Base-by-base conservation (phyloP, 2,329 filamentous ascomycete species). In the Lachnellula subtilissima region DNA sequence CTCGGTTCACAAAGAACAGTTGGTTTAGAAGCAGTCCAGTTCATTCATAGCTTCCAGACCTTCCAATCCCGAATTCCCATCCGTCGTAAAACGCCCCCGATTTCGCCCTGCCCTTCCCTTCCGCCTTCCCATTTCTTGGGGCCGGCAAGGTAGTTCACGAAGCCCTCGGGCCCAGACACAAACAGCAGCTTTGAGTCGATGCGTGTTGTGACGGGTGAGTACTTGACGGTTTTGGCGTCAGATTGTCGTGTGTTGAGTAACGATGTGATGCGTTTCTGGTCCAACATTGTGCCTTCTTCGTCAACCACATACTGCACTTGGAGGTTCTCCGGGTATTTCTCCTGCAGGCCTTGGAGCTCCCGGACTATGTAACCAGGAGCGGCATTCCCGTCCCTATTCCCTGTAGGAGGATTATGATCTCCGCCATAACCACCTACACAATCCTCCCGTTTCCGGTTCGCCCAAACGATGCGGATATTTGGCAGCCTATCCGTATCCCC, bases 91-190 rank as follows among this genome's bases (percentile, higher is more conserved):
- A 91, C 70, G 0, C 92, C 92, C 5, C 82, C 80, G 0, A 96
- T 73, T 0, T 82, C 78, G 0, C 92, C 92, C 67, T 96, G 91
- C 11, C 82, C 76, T 72, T 96, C 88, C 55, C 76, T 75, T 0
- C 91, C 90, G 28, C 80, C 79, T 11, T 78, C 75, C 88, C 90
- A 95, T 3, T 82, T 73, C 73, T 96, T 96, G 9, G 85, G 77
- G 1, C 94, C 93, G 2, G 91, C 90, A 73, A 88, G 89, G 61
- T 87, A 81, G 45, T 82, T 80, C 40, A 97, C 80, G 72, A 97
- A 97, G 0, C 94, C 93, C 53, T 96, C 90, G 0, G 94, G 93
- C 0, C 94, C 94, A 0, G 91, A 96, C 1, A 97, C 82, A 54
- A 96, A 77, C n/a, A 97, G 76, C 19, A 96, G 70, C 57, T 85